phyloP scores from a whole-genome alignment of 768 basidiomycete genomes.

The Tylopilus plumbeoviolaceoides region DNA sequence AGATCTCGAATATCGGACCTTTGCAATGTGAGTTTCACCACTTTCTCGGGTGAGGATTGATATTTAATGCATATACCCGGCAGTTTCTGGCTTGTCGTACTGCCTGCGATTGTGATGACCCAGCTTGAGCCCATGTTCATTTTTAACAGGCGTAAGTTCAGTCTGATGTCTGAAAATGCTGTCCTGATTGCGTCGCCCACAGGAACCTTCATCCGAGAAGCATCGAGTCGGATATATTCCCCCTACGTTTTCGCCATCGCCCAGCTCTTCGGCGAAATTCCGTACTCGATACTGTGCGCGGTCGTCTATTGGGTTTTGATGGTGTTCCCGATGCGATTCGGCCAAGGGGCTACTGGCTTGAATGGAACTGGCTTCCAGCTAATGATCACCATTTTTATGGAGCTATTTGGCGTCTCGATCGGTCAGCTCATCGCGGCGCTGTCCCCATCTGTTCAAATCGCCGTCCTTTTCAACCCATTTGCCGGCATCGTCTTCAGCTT shows the following conservation, averaged over 20 bases:
- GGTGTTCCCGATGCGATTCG: conserved; percentile 69
- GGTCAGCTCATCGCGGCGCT: conserved; percentile 73
- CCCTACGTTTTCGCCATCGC: conserved; percentile 81
- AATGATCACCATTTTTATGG: conserved; percentile 64
- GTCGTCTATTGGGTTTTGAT: conserved; percentile 73
- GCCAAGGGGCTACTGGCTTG: conserved; percentile 55
- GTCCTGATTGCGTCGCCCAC: not conserved
- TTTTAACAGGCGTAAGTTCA: conserved; percentile 49
- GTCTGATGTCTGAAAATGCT: conserved; percentile 12
- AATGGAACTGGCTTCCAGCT: conserved; percentile 72
- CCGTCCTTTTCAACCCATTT: conserved; percentile 80
- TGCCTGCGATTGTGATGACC: conserved; percentile 73
- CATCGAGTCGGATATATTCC: conserved; percentile 82
- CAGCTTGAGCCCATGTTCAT: conserved; percentile 77
- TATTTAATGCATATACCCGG: not conserved
- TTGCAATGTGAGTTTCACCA: conserved; percentile 55
- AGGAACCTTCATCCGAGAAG: conserved; percentile 50
- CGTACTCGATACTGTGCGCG: conserved; percentile 68
- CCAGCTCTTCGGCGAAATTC: conserved; percentile 79
- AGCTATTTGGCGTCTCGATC: conserved; percentile 69
- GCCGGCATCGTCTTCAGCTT: conserved; percentile 56
- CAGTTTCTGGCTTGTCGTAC: conserved; percentile 63
- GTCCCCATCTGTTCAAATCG: conserved; percentile 73
- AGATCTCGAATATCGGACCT: conserved; percentile 77
- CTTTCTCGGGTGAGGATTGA: not conserved